Evolutionary conservation across 163 green algal genomes (phyloP), one percentile per base, ranked within the genome.

Genomic region (Scenedesmus sp.): DNA sequence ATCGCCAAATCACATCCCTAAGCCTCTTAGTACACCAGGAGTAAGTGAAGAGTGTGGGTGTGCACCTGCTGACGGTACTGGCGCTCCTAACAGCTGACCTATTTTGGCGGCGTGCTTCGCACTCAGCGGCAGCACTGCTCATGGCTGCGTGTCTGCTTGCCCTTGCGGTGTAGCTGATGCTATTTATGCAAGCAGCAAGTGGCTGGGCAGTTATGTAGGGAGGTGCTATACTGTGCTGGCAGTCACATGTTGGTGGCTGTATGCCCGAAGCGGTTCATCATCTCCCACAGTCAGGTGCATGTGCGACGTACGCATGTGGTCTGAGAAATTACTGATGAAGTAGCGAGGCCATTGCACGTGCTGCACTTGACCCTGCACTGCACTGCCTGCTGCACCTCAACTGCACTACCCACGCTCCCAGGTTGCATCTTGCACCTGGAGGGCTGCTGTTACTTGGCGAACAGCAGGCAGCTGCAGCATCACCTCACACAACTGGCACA

Each of bases 361-460:
- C 37, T 30, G 30, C 30, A 30, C 15, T 2, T 76, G 6, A 6
- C 65, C 20, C 30, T 76, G 30, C 30, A 2, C 30, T 76, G 59
- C 22, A 10, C 59, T 40, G 30, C 30, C 9, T 76, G 65, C 30
- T 0, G 26, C 18, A 37, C 20, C 18, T 9, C 30, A 20, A 20
- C 35, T 84, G 78, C 43, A 40, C 20, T 88, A 56, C 40, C 18
- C 15, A 22, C 35, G 51, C 1, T 13, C 15, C 2, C 81, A 92
- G 88, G 88, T 26, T 88, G 81, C 44, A 76, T 94, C 4, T 81
- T 85, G 2, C 72, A 85, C 16, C 65, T 93, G 37, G 65, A 89
- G 16, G 92, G 88, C 43, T 94, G 93, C 85, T 90, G 81, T 81
- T 93, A 89, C n/a, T 33, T 94, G 61, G 91, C 91, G 76, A 78